phyloP scores from a whole-genome alignment of 192 early-diverging fungal genomes.

The Gamsiella multidivaricata region DNA sequence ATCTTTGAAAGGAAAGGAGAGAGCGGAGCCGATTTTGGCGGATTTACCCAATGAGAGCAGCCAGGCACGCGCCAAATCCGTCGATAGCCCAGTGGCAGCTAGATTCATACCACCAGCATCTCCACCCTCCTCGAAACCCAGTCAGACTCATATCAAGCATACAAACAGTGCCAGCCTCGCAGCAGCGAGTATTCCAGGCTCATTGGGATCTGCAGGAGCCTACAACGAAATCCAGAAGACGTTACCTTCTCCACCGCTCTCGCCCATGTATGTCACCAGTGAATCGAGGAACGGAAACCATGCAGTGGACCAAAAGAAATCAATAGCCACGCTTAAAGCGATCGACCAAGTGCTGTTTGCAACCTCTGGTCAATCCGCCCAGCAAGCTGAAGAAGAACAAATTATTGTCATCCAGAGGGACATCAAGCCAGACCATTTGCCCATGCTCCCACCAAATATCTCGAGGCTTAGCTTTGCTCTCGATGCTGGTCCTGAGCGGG shows the following conservation, averaged over 20 bases:
- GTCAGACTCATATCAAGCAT: background rate
- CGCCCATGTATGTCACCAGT: no score
- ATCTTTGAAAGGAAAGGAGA: conserved; percentile 15
- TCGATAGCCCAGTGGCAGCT: no score
- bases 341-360: no score
- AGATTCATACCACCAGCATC: background rate
- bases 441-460: conserved; percentile 6
- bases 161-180: background rate
- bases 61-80: no score
- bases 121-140: conserved; percentile 18
- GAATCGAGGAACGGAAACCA: no score
- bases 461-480: conserved; percentile 14
- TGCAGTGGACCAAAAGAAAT: no score
- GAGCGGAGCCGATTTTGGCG: background rate
- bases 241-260: no score
- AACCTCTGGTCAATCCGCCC: background rate
- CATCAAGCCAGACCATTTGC: background rate
- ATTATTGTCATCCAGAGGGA: background rate
- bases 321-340: no score
- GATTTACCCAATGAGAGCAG: background rate
- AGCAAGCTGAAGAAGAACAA: background rate
- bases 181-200: background rate
- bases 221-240: no score
- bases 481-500: background rate
- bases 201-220: no score